Base-by-base conservation (phyloP, 192 early-diverging fungal genomes). In the Phycomyces nitens region DNA sequence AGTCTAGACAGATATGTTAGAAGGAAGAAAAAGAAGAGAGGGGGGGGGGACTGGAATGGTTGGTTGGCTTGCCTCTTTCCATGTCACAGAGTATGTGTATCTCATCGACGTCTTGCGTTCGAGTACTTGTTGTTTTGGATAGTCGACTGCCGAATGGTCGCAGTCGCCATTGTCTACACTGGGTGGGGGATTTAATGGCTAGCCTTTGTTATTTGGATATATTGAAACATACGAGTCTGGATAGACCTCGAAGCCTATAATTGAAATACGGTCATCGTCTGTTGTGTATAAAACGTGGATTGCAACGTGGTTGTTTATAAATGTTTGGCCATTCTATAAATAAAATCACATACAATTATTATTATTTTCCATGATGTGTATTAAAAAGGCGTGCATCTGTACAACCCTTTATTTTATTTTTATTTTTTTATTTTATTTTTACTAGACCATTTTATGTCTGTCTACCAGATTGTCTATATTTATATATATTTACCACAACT, bases 241-340 rank as follows among this genome's bases (percentile, higher is more conserved):
- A 51, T 83, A 82, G 18, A 88, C 84, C 76, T 91, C 89, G 56
- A 91, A 87, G 40, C 86, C 87, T 29, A 86, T 82, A 29, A 91
- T 83, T 12, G 51, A 34, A 5, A 34, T 34, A 34, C 29, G 29
- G 7, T 73, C 51, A 23, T 73, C 75, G 7, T 76, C 70, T 8
- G 70, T 65, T 27, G 80, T 77, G 57, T 86, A 88, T 15, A 86
- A 62, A 18, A 89, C 77, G 16, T 84, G 75, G 56, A 89, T 77
- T 0, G 72, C 66, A 22, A 89, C 78, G 60, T 89, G 88, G 60
- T 88, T 88, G 72, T 89, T 85, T 29, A 91, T 72, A 42, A 80
- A 84, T 18, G 79, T 78, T 27, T 69, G 76, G 2, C 73, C 76
- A 43, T 62, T 59, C 69, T 71, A 44, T 23, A 16, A 16, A 15